phyloP scores from a whole-genome alignment of 148 eudicot genomes.

The Simmondsia chinensis region DNA sequence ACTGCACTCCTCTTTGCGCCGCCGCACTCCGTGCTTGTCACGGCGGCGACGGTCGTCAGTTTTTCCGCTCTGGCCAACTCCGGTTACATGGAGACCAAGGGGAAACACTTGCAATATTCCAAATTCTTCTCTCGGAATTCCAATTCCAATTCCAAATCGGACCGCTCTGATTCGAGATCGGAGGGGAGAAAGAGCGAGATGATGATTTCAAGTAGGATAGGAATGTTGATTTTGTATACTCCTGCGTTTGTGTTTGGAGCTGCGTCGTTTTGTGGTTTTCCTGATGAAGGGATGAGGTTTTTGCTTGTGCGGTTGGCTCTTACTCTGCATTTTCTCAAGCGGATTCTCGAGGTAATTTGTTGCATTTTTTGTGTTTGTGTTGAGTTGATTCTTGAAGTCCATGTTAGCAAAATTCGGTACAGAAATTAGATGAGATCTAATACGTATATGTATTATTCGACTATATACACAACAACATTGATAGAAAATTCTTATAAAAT shows the following conservation, averaged over 20 bases:
- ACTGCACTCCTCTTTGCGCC: conserved; percentile 27
- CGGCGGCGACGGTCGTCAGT: conserved; percentile 10
- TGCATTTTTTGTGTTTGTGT: neutral
- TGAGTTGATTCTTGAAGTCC: no score
- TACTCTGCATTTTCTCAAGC: conserved; percentile 35
- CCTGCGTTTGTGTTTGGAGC: conserved; percentile 33
- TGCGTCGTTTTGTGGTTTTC: conserved; percentile 17
- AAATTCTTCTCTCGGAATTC: conserved; percentile 14
- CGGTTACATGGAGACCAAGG: conserved; percentile 20
- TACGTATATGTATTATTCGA: no score
- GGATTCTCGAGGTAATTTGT: conserved; percentile 32
- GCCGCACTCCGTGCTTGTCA: conserved; percentile 19
- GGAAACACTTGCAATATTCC: conserved; percentile 31
- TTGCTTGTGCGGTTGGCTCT: conserved; percentile 26
- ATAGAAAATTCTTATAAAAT: no score
- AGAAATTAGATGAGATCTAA: no score
- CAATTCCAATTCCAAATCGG: neutral
- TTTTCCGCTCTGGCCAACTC: conserved; percentile 4
- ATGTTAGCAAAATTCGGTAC: no score
- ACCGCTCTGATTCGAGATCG: no score
- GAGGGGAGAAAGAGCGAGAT: neutral
- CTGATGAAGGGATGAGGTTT: conserved; percentile 25
- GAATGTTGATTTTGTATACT: conserved; percentile 29
- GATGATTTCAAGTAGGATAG: conserved; percentile 19
- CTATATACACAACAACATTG: no score